Percentiles rank a stretch among this genome's conserved stretches.
Conservation (phyloP, 192 early-diverging fungal species). For the Oehlia diaphana region DNA sequence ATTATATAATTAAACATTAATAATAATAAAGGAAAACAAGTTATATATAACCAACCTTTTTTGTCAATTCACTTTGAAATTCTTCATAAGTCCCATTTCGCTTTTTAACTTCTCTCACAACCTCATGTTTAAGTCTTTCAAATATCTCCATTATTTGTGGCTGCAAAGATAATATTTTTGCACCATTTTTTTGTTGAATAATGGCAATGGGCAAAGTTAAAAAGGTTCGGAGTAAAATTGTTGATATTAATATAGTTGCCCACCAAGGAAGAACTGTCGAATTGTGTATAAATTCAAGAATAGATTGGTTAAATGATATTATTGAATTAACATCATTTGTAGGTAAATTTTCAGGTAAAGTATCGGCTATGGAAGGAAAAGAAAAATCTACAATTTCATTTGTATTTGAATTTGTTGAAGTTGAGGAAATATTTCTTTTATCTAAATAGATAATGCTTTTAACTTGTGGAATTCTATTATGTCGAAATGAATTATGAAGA, state of each 20-base stretch:
- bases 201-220: slow-evolving; percentile 60
- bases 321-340: neutral
- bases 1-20: neutral
- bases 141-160: slow-evolving; percentile 52
- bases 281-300: slow-evolving; percentile 47
- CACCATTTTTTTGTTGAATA: slow-evolving; percentile 55
- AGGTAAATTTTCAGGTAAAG: neutral
- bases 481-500: neutral
- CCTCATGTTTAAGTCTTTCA: slow-evolving; percentile 47
- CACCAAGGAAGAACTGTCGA: slow-evolving; percentile 54
- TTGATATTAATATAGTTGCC: slow-evolving; percentile 51
- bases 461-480: neutral
- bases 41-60: slow-evolving; percentile 39
- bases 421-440: neutral
- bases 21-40: neutral
- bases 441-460: neutral
- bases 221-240: slow-evolving; percentile 48
- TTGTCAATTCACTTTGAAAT: slow-evolving; percentile 48
- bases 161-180: slow-evolving; percentile 44
- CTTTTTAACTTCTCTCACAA: slow-evolving; percentile 41
- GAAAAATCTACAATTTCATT: neutral
- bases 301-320: slow-evolving; percentile 37
- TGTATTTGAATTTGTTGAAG: neutral
- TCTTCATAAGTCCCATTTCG: slow-evolving; percentile 42
- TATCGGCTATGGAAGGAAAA: neutral